These are phyloP conservation scores for Lipomyces chichibuensis DNA, from an alignment of 805 yeast species.

Conservation along the genomic window DNA sequence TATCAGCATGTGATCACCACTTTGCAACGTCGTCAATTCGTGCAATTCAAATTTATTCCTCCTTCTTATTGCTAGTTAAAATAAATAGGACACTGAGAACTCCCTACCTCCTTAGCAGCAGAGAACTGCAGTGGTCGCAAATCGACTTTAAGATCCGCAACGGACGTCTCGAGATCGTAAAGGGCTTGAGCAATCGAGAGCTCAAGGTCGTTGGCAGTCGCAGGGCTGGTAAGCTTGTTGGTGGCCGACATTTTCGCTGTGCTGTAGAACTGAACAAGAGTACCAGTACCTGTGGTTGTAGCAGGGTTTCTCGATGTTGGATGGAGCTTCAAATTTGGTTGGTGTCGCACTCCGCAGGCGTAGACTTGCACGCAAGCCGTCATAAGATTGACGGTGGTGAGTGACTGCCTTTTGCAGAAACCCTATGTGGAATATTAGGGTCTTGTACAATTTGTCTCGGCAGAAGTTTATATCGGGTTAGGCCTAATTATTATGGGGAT, in stretches of 20 bases:
- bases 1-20: constrained; percentile 4
- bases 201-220: constrained; percentile 97
- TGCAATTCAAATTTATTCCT: neutral
- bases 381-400: neutral
- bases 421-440: neutral
- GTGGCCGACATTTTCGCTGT: constrained; percentile 81
- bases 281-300: constrained; percentile 32
- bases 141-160: constrained; percentile 96
- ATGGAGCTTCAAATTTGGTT: neutral
- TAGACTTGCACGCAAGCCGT: neutral
- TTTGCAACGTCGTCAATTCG: neutral
- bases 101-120: constrained; percentile 87
- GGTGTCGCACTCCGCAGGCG: neutral
- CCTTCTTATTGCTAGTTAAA: neutral
- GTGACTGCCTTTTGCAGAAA: neutral
- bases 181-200: constrained; percentile 99
- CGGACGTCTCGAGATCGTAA: constrained; percentile 88
- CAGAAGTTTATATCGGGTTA: neutral
- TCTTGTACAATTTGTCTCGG: neutral
- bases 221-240: constrained; percentile 76
- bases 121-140: constrained; percentile 98
- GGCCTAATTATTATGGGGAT: neutral
- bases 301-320: neutral
- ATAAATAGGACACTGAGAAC: neutral
- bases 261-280: neutral